Conservation (phyloP, 169 alveolate genomes). For the Plasmodium gonderi region DNA sequence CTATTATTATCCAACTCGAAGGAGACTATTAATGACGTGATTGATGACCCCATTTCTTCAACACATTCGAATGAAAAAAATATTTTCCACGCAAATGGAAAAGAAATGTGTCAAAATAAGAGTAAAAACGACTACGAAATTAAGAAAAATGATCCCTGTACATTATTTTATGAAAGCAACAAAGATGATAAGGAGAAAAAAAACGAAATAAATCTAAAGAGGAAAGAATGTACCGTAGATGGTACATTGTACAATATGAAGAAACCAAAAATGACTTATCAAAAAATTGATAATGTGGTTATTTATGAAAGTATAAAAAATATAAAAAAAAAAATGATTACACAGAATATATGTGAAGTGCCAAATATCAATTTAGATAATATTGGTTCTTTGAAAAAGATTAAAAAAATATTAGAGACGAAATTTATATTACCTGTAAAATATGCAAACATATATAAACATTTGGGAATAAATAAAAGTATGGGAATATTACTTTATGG, state of each 20-base stretch:
- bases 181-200: not conserved
- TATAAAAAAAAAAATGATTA: constrained; percentile 57
- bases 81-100: not conserved
- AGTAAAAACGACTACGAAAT: not conserved
- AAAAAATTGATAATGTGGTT: constrained; percentile 18
- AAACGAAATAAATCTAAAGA: not conserved
- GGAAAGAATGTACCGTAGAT: not conserved
- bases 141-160: not conserved
- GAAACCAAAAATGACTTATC: not conserved
- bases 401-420: constrained; percentile 92
- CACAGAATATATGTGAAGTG: constrained; percentile 77
- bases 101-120: not conserved
- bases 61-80: not conserved
- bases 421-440: constrained; percentile 94
- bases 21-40: too few relatives aligned
- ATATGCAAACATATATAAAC: constrained; percentile 91
- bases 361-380: constrained; percentile 97
- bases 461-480: constrained; percentile 93
- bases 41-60: too few relatives aligned
- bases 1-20: not conserved
- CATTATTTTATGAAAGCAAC: not conserved
- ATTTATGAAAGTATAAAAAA: constrained; percentile 50
- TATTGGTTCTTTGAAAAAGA: constrained; percentile 94
- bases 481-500: constrained; percentile 98
- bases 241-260: not conserved